Evolutionary conservation across 805 yeast species (phyloP).

Genomic region (Kuraishia floccosa): DNA sequence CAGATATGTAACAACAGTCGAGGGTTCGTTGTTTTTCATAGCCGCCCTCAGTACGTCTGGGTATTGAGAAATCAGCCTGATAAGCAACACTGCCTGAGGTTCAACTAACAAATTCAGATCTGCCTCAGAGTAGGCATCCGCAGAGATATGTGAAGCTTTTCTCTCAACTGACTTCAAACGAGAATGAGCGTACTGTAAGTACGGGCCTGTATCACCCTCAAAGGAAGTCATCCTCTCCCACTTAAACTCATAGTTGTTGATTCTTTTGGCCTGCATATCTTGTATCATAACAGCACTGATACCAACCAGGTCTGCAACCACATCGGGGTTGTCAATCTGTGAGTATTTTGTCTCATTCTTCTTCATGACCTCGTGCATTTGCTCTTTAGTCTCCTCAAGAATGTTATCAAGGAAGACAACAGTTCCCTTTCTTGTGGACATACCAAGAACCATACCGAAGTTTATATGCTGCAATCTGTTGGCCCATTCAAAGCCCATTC

Average conservation of each 20-base stretch:
- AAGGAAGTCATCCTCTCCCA: conserved; percentile 98
- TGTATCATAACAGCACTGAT: conserved; percentile 97
- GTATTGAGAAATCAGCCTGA: conserved; percentile 76
- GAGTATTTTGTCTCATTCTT: conserved; percentile 84
- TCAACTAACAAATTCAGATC: conserved; percentile 14
- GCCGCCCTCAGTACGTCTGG: conserved; percentile 87
- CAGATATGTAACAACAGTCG: conserved; percentile 87
- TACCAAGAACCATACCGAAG: conserved; percentile 97
- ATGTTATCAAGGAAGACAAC: conserved; percentile 96
- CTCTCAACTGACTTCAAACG: conserved; percentile 92
- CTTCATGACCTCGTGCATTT: conserved; percentile 95
- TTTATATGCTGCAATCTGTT: conserved; percentile 65
- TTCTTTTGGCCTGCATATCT: conserved; percentile 96
- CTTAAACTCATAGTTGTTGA: conserved; percentile 90
- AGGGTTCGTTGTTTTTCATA: conserved; percentile 77
- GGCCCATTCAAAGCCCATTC: conserved; percentile 87
- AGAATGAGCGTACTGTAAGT: conserved; percentile 96
- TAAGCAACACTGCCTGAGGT: conserved; percentile 35
- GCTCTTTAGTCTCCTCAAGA: conserved; percentile 82
- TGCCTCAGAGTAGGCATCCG: conserved; percentile 8
- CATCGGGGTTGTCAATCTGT: conserved; percentile 88
- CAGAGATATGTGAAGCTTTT: conserved; percentile 45
- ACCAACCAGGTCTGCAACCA: conserved; percentile 91
- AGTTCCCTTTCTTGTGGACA: conserved; percentile 97
- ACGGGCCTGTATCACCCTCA: conserved; percentile 99